Percentiles rank a stretch among this genome's conserved stretches.
Conservation (phyloP, 1,284 basidiomycete genomes). For the Ceratobasidium sp. region DNA sequence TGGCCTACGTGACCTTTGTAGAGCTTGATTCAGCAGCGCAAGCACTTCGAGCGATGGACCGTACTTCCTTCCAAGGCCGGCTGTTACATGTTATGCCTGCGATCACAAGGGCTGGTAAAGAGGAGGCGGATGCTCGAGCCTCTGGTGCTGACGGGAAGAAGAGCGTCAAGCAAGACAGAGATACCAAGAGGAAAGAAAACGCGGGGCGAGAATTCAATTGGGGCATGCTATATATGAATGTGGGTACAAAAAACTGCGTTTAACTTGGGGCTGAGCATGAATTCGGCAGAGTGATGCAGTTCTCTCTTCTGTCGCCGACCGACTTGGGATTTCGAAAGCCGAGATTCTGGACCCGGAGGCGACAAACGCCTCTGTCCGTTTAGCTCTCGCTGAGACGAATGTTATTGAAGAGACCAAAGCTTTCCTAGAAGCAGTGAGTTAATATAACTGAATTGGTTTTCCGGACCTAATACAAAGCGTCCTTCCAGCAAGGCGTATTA, state of each 20-base stretch:
- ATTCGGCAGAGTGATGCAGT: conserved; percentile 85
- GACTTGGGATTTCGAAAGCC: conserved; percentile 86
- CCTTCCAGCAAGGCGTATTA: conserved; percentile 62
- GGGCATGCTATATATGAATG: conserved; percentile 98
- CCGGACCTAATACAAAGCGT: conserved; percentile 4
- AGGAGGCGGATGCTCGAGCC: conserved; percentile 63
- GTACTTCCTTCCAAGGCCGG: conserved; percentile 91
- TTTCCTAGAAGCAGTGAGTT: conserved; percentile 80
- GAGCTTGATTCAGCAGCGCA: conserved; percentile 76
- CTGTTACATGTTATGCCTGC: conserved; percentile 91
- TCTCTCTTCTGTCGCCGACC: conserved; percentile 83
- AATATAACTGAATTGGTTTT: conserved; percentile 17
- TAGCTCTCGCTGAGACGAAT: conserved; percentile 96
- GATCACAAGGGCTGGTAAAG: conserved; percentile 71
- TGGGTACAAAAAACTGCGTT: conserved; percentile 63
- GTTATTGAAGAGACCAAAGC: conserved; percentile 95
- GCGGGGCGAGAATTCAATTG: conserved; percentile 94
- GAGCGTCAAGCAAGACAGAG: conserved; percentile 77
- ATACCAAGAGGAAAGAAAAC: conserved; percentile 77
- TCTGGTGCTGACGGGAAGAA: conserved; percentile 61
- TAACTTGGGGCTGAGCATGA: conserved; percentile 49
- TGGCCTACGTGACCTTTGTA: conserved; percentile 87
- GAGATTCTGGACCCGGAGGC: conserved; percentile 85
- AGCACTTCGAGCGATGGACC: conserved; percentile 86
- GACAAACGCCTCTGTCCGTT: conserved; percentile 83